Base-by-base conservation (phyloP, 2,329 filamentous ascomycete species). In the Hirsutella rhossiliensis region DNA sequence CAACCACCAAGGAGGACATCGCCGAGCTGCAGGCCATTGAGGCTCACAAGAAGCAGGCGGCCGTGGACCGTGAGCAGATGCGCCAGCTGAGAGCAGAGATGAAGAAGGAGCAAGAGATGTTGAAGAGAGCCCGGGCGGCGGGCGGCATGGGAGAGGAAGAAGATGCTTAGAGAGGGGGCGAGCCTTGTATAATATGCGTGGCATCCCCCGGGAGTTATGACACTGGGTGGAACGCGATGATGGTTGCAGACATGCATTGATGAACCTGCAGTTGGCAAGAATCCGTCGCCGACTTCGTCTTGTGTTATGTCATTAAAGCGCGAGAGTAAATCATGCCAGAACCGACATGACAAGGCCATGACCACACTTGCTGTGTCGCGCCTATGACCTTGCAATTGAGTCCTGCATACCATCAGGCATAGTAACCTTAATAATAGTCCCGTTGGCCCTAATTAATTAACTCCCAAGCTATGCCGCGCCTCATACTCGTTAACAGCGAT, bases 1-100 rank as follows among this genome's bases (percentile, higher is more conserved):
- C 71, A 47, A 69, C 80, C 3, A 80, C 75, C 1, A 61, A 66
- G 3, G 72, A 80, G 55, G 83, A 89, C 52, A 55, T 68, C 46
- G 63, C 67, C 42, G 71, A 80, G 63, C 62, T 84, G 62, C 63
- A 64, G 50, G 69, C 75, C 52, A 54, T 85, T 13, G 68, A 75
- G 52, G 76, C 78, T 48, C 65, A 74, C 47, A 59, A 64, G 47
- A 68, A 66, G 55, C 64, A 68, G 54, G 72, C 68, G 34, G 66
- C 69, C 44, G 60, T 67, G 42, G 80, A 85, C 60, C 68, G 76
- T 18, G 67, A 71, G 49, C 63, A 71, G 45, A 67, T 74, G 49
- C 62, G 64, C 55, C 71, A 72, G 51, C 67, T 71, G 44, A 65
- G 75, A 48, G 68, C 73, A 30, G 73, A 73, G 59, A 71, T 73